Percentiles rank a stretch among this genome's conserved stretches.
Evolutionary conservation across 352 stramenopile genomes (phyloP).

Genomic region (Bremia lactucae): DNA sequence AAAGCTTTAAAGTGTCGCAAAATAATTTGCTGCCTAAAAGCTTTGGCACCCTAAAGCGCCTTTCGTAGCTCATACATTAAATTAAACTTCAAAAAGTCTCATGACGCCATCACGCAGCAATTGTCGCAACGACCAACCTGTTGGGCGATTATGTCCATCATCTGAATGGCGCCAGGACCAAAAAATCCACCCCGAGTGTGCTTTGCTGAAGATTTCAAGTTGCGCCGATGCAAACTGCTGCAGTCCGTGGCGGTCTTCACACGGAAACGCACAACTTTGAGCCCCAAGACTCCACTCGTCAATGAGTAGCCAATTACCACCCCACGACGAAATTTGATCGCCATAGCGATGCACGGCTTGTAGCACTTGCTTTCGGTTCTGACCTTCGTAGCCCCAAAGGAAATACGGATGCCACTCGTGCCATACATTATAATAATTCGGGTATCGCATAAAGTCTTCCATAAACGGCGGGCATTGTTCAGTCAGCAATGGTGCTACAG

Average conservation of each 20-base stretch:
- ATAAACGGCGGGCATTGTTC: conserved; percentile 45
- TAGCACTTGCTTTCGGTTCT: conserved; percentile 48
- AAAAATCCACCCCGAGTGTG: conserved; percentile 78
- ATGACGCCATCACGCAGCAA: conserved; percentile 65
- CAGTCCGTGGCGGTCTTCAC: conserved; percentile 32
- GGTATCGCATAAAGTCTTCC: conserved; percentile 48
- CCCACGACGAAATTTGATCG: conserved; percentile 43
- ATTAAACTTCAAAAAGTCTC: conserved; percentile 12
- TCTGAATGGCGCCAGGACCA: conserved; percentile 79
- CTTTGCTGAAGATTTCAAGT: conserved; percentile 41
- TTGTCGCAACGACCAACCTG: conserved; percentile 71
- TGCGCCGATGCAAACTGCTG: conserved; percentile 46
- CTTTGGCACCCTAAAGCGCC: no score
- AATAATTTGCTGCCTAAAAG: no score
- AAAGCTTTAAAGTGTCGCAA: no score
- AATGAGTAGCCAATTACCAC: conserved; percentile 65
- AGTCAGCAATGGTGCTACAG: conserved; percentile 42
- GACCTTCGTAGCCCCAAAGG: conserved; percentile 69
- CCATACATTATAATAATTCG: conserved; percentile 67
- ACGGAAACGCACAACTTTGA: conserved; percentile 42
- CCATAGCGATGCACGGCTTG: conserved; percentile 43
- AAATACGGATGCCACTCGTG: conserved; percentile 84
- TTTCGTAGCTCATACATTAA: not conserved
- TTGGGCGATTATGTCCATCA: conserved; percentile 37
- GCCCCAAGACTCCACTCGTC: conserved; percentile 76